A percentile compares a stretch with the other conserved stretches of the same genome.
phyloP scores from a whole-genome alignment of 2,329 filamentous ascomycete species.

The Phialophora expanda region DNA sequence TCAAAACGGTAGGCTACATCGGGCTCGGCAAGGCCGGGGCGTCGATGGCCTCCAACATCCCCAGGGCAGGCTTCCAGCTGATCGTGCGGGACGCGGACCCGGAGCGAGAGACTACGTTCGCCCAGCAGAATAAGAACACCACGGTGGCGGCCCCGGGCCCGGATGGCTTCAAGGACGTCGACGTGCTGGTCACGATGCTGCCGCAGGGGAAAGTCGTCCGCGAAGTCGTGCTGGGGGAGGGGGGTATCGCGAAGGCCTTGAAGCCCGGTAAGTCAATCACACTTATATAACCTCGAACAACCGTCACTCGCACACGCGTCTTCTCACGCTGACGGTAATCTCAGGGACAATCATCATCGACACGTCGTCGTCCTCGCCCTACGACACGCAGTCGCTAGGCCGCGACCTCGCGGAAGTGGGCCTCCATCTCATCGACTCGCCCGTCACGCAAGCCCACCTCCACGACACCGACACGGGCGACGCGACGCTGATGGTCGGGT shows the following conservation, averaged over 20 bases:
- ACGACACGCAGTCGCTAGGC: slow-evolving; percentile 33
- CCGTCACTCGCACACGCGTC: too few species aligned
- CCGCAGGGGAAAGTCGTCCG: slow-evolving; percentile 45
- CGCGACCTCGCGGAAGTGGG: slow-evolving; percentile 29
- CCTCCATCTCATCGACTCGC: slow-evolving; percentile 34
- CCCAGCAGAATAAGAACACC: slow-evolving; percentile 73
- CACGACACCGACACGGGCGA: slow-evolving; percentile 37
- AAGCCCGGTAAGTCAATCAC: slow-evolving; percentile 40
- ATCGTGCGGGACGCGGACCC: slow-evolving; percentile 46
- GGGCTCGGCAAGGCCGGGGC: slow-evolving; percentile 45
- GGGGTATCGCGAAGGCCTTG: slow-evolving; percentile 41
- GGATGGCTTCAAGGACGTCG: slow-evolving; percentile 43
- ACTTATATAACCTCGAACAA: neutral
- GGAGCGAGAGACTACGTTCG: slow-evolving; percentile 75
- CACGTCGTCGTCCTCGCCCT: slow-evolving; percentile 37
- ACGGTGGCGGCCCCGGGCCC: slow-evolving; percentile 38
- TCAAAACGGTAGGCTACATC: slow-evolving; percentile 43
- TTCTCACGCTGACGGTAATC: neutral
- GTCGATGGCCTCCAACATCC: slow-evolving; percentile 45
- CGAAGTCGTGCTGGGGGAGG: slow-evolving; percentile 42
- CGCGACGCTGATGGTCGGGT: slow-evolving; percentile 37
- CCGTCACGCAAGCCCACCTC: slow-evolving; percentile 35
- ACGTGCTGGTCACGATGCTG: slow-evolving; percentile 46
- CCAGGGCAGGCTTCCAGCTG: slow-evolving; percentile 43
- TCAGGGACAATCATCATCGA: slow-evolving; percentile 34